phyloP scores from a whole-genome alignment of 164 flowering plant species.

The Hamamelis virginiana region DNA sequence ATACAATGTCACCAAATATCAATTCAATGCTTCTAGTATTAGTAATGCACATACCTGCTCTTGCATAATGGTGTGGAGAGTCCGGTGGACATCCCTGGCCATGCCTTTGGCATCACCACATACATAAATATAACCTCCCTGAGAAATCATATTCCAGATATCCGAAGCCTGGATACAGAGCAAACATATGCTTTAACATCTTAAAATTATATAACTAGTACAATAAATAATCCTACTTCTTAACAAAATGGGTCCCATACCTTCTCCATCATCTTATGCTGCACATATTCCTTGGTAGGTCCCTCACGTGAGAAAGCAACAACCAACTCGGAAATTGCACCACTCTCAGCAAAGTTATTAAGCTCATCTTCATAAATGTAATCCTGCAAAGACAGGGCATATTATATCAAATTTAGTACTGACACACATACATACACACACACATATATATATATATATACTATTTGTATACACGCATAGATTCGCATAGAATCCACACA shows the following conservation, averaged over 20 bases:
- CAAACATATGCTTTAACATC: neutral
- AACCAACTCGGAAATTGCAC: slow-evolving; percentile 73
- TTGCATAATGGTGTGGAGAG: slow-evolving; percentile 86
- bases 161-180: slow-evolving; percentile 61
- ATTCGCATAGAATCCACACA: neutral
- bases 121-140: slow-evolving; percentile 85
- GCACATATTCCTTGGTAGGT: slow-evolving; percentile 87
- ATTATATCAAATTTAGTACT: neutral
- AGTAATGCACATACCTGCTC: slow-evolving; percentile 68
- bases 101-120: slow-evolving; percentile 99
- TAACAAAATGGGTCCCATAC: slow-evolving; percentile 27
- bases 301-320: slow-evolving; percentile 96
- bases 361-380: slow-evolving; percentile 91
- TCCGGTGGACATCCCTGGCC: slow-evolving; percentile 92
- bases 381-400: slow-evolving; percentile 48
- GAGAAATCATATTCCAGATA: slow-evolving; percentile 75
- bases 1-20: too few relatives aligned
- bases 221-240: neutral
- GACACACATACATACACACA: neutral
- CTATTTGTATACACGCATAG: too few relatives aligned
- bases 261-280: slow-evolving; percentile 91
- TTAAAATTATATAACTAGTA: neutral
- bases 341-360: slow-evolving; percentile 57
- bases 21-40: neutral
- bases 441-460: too few relatives aligned